Evolutionary conservation across 495 filamentous ascomycete species (phyloP).

Genomic region (Friedmanniomyces endolithicus): DNA sequence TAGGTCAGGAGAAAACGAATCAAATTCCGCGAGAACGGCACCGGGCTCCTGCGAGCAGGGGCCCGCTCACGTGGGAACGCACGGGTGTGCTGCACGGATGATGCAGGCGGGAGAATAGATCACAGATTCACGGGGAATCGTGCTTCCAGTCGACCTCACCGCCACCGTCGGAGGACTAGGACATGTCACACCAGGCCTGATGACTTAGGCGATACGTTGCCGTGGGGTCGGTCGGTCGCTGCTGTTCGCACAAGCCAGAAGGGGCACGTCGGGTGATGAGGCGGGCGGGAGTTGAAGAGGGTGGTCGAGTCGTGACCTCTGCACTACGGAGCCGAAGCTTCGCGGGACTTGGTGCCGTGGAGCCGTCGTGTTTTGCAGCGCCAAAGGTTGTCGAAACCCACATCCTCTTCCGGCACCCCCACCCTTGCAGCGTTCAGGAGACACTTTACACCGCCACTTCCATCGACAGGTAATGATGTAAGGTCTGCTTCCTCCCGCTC

Average conservation of each 20-base stretch:
- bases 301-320: background rate
- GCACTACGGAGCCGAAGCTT: no score
- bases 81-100: background rate
- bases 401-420: background rate
- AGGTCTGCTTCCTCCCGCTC: no score
- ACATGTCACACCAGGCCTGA: background rate
- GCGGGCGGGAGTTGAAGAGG: no score
- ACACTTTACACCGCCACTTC: background rate
- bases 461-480: no score
- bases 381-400: background rate
- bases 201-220: no score
- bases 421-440: constrained; percentile 3
- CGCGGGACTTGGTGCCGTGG: background rate
- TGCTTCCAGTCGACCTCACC: background rate
- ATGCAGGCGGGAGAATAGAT: background rate
- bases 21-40: background rate
- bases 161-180: background rate
- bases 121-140: background rate
- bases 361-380: background rate
- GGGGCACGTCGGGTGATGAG: no score
- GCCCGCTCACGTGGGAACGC: background rate
- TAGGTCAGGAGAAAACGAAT: background rate
- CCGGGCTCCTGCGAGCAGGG: background rate
- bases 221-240: no score
- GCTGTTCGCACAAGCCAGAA: no score